A percentile compares a stretch with the other conserved stretches of the same genome.
phyloP scores from a whole-genome alignment of 805 yeast genomes.

The Spathaspora hagerdaliae region DNA sequence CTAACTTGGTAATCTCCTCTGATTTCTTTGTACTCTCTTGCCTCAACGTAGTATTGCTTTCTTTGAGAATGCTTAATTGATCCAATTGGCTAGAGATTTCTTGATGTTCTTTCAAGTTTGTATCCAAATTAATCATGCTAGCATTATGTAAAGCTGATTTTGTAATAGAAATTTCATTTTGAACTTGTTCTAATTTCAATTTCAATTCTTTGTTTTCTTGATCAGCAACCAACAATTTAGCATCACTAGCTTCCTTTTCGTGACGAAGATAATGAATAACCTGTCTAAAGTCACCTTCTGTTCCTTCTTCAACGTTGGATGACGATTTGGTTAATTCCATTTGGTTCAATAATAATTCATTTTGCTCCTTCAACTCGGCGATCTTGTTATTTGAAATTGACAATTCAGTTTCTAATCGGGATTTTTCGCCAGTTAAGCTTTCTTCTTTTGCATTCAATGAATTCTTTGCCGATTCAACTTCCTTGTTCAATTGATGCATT shows the following conservation, averaged over 20 bases:
- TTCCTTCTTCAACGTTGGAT: conserved; percentile 7
- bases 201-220: conserved; percentile 55
- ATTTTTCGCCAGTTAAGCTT: conserved; percentile 8
- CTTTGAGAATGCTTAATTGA: conserved; percentile 60
- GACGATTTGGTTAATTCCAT: conserved; percentile 39
- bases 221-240: conserved; percentile 35
- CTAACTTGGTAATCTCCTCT: conserved; percentile 30
- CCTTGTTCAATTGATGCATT: conserved; percentile 6
- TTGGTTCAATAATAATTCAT: conserved; percentile 64
- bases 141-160: conserved; percentile 30
- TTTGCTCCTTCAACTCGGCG: conserved; percentile 63
- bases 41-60: conserved; percentile 63
- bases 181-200: conserved; percentile 44
- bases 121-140: conserved; percentile 18
- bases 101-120: conserved; percentile 35
- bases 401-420: conserved; percentile 29
- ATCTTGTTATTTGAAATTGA: conserved; percentile 41
- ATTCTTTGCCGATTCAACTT: conserved; percentile 8
- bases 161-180: conserved; percentile 42
- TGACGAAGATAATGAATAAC: conserved; percentile 62
- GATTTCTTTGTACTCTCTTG: conserved; percentile 36
- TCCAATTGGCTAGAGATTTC: conserved; percentile 50
- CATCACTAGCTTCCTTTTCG: conserved; percentile 68
- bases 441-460: conserved; percentile 16
- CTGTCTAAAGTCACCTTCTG: conserved; percentile 32